Base-by-base conservation (phyloP, 2,329 filamentous ascomycete genomes). In the Clonostachys rosea region DNA sequence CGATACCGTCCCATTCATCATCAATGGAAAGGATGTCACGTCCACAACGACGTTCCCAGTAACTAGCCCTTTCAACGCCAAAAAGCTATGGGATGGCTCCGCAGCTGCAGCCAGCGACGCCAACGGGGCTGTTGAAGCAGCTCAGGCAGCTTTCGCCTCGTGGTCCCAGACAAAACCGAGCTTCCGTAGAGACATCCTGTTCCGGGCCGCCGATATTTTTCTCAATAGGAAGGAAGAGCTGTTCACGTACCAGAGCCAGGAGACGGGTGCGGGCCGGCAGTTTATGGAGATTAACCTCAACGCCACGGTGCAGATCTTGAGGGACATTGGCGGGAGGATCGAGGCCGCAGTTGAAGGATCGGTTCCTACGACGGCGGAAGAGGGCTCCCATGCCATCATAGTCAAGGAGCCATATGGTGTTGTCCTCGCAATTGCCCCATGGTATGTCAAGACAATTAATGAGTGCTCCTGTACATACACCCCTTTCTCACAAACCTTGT, bases 401-500 rank as follows among this genome's bases (percentile, higher is more conserved):
- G 66, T 84, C 52, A 85, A 83, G 59, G 87, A 91, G 65, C 89
- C 90, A 0, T 90, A 81, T 56, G 90, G 90, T 2, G 89, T 94
- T 8, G 75, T 91, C 14, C 69, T 95, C 33, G 84, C 81, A 4
- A 90, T 95, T 63, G 87, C 86, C 3, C 88, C 90, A 10, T 95
- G 90, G 89, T 91, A 24, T 24, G 24, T 24, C 6, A 71, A 56
- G 8, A 10, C 35, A 7, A 12, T 33, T 46, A 11, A 35, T 40
- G 3, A 34, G 6, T 33, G 18, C 30, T 5, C 36, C n/a, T 46
- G 3, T 41, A n/a, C 11, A 33, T 16, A 40, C 41, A 42, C 9
- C 4, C n/a, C 13, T 13, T 14, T 6, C 13, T 39, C 6, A 14
- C 36, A 39, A 39, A 34, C 43, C 7, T 43, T n/a, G 12, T 17